Base-by-base conservation (phyloP, 2,329 filamentous ascomycete species). In the Zymoseptoria tritici region DNA sequence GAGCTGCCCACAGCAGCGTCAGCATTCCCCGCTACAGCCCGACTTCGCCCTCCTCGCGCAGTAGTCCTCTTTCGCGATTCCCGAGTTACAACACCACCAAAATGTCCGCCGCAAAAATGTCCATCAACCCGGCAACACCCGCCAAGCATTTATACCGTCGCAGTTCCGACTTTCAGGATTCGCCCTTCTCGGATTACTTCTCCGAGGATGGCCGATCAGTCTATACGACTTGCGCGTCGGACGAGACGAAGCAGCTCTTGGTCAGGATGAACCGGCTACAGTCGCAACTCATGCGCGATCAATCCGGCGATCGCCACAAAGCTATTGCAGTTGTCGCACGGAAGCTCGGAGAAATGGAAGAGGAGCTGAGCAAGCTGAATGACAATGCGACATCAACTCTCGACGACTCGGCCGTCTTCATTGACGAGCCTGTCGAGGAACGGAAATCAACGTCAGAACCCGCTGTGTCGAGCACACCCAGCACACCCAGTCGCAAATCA, bases 161-260 rank as follows among this genome's bases (percentile, higher is more conserved):
- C 46, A 64, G 49, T 58, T 68, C 61, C 55, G 63, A 67, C 2
- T 58, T 67, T 49, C 68, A 69, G 29, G 69, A 73, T 57, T 76
- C 74, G 54, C 74, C 75, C 2, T 76, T 75, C 64, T 73, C 70
- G 59, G 75, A 77, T 64, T 76, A 76, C 64, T 75, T 75, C 67
- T 75, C 73, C 56, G 73, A 75, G 57, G 68, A 73, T 57, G 67
- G 68, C 19, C 67, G 67, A 13, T 72, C 69, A 4, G 61, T 68
- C 26, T 60, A 62, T 42, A 62, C 49, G 19, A 61, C 63, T 52
- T 59, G 62, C 53, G 55, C 62, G n/a, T 60, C 65, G 22, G 62
- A 60, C 31, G 65, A 72, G 51, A 69, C 68, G 13, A 71, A 71
- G 58, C 66, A 71, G 52, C 60, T 77, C 49, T 65, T 77, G n/a